These are phyloP conservation scores for Priceomyces medius DNA, from an alignment of 805 yeast genomes.

Conservation along the genomic window DNA sequence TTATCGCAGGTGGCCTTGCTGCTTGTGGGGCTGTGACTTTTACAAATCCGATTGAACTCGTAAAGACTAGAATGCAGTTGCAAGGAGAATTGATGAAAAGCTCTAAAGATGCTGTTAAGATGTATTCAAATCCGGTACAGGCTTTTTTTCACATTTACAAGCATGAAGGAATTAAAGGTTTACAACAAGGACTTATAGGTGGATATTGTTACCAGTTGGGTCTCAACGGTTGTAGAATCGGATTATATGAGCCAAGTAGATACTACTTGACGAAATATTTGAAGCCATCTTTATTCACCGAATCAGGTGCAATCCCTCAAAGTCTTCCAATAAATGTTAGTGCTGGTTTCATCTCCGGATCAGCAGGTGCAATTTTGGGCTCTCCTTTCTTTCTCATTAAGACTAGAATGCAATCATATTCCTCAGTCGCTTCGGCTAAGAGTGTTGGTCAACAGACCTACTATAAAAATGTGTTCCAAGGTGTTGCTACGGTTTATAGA, in stretches of 20 bases:
- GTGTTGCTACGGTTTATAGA: slow-evolving; percentile 58
- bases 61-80: slow-evolving; percentile 93
- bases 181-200: slow-evolving; percentile 85
- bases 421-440: slow-evolving; percentile 40
- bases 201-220: slow-evolving; percentile 91
- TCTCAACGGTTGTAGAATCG: slow-evolving; percentile 90
- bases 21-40: slow-evolving; percentile 98
- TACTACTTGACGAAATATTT: slow-evolving; percentile 52
- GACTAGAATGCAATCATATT: slow-evolving; percentile 95
- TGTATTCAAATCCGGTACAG: slow-evolving; percentile 82
- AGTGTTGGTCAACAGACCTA: slow-evolving; percentile 88
- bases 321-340: slow-evolving; percentile 59
- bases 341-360: slow-evolving; percentile 83
- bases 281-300: slow-evolving; percentile 50
- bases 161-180: slow-evolving; percentile 83
- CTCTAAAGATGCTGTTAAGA: slow-evolving; percentile 44
- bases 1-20: slow-evolving; percentile 87
- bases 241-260: slow-evolving; percentile 89
- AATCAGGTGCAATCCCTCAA: slow-evolving; percentile 34
- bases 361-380: slow-evolving; percentile 84
- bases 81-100: slow-evolving; percentile 83
- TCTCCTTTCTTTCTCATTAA: slow-evolving; percentile 91
- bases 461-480: slow-evolving; percentile 68
- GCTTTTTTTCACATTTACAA: slow-evolving; percentile 69
- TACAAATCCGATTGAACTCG: slow-evolving; percentile 93